Evolutionary conservation across 1,284 basidiomycete genomes (phyloP).

Genomic region (Athelia sp.): DNA sequence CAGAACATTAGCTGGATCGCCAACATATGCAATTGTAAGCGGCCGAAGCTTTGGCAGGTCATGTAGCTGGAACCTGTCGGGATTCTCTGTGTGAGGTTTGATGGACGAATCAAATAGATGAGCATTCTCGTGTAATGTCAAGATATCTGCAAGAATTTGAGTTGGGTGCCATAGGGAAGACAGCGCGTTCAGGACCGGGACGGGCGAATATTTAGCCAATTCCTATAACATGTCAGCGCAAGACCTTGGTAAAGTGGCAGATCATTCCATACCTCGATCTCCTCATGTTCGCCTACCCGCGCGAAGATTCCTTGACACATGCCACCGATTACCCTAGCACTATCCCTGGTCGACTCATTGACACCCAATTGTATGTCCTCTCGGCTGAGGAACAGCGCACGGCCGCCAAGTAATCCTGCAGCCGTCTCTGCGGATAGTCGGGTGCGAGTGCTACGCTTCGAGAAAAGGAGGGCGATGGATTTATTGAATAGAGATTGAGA

Average conservation of each 20-base stretch:
- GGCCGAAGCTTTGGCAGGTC: conserved; percentile 46
- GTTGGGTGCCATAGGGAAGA: conserved; percentile 97
- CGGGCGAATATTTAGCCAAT: conserved; percentile 82
- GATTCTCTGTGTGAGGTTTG: not conserved
- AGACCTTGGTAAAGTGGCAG: no score
- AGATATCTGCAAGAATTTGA: conserved; percentile 89
- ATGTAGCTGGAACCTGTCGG: conserved; percentile 8
- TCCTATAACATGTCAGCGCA: conserved; percentile 45
- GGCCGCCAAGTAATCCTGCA: conserved; percentile 73
- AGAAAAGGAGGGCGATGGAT: conserved; percentile 87
- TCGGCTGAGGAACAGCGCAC: conserved; percentile 88
- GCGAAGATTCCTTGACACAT: conserved; percentile 99
- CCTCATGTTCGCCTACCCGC: conserved; percentile 86
- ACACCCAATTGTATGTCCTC: conserved; percentile 96
- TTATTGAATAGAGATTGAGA: conserved; percentile 74
- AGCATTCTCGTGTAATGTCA: conserved; percentile 82
- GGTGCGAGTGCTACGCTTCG: conserved; percentile 91
- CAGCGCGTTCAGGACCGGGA: conserved; percentile 94
- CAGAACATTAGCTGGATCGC: conserved; percentile 94
- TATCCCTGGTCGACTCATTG: conserved; percentile 86
- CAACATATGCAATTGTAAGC: conserved; percentile 89
- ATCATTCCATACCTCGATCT: conserved; percentile 90
- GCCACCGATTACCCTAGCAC: conserved; percentile 83
- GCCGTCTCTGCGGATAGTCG: conserved; percentile 87
- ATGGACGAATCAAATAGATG: conserved; percentile 38